Percentiles rank a stretch among this genome's conserved stretches.
phyloP scores from a whole-genome alignment of 2,329 filamentous ascomycete species.

The Myriosclerotinia scirpicola region DNA sequence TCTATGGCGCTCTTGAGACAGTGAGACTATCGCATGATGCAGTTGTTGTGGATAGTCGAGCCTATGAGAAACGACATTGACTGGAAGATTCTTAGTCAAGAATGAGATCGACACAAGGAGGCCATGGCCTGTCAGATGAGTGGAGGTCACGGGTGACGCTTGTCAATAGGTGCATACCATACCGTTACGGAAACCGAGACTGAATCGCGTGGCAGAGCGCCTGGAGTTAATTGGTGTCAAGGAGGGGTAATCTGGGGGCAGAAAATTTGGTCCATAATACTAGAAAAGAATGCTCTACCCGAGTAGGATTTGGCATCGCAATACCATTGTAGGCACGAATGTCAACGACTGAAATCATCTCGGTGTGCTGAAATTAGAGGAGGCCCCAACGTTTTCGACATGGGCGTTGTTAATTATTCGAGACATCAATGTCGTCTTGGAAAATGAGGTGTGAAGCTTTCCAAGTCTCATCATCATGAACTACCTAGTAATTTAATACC shows the following conservation, averaged over 20 bases:
- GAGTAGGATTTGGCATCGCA: not conserved
- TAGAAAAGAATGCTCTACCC: not conserved
- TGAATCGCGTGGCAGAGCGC: not conserved
- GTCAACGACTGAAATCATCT: not conserved
- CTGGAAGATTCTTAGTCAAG: not conserved
- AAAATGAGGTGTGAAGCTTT: slow-evolving; percentile 22
- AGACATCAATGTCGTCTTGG: slow-evolving; percentile 17
- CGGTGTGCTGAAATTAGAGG: not conserved
- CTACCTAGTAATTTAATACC: not conserved
- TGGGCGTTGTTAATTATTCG: not conserved
- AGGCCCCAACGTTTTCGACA: slow-evolving; percentile 1
- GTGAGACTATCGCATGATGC: not conserved
- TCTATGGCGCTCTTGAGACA: slow-evolving; percentile 17
- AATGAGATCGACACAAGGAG: slow-evolving; percentile 18
- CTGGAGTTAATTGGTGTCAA: not conserved
- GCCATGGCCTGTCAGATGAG: slow-evolving; percentile 8
- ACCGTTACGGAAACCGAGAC: not conserved
- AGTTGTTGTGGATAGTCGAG: not conserved
- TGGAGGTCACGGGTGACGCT: slow-evolving; percentile 6
- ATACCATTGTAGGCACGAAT: not conserved
- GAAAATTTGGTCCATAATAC: not conserved
- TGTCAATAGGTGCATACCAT: not conserved
- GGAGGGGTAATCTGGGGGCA: not conserved
- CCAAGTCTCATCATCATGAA: slow-evolving; percentile 9
- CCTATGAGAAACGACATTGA: not conserved